Percentiles rank a stretch among this genome's conserved stretches.
Conservation (phyloP, 768 basidiomycete species). For the Termitomyces sp. region DNA sequence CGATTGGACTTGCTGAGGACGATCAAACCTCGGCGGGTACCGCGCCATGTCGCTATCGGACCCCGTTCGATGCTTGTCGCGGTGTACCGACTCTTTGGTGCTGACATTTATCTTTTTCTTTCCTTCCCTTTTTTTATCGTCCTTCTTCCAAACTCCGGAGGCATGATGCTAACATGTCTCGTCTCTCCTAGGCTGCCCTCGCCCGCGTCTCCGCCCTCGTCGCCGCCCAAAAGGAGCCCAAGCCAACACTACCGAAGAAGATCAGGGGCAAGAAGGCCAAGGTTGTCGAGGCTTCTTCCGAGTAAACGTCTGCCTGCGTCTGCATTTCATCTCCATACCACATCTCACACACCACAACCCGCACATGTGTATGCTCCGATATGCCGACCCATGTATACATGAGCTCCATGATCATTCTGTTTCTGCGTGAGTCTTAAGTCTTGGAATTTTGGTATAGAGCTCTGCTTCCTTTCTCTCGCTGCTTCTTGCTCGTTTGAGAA, state of each 20-base stretch:
- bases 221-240: constrained; percentile 68
- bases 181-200: constrained; percentile 53
- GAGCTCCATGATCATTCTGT: constrained; percentile 8
- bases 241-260: constrained; percentile 65
- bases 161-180: constrained; percentile 24
- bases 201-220: constrained; percentile 74
- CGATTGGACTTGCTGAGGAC: constrained; percentile 40
- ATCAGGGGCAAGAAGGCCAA: constrained; percentile 64
- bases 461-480: constrained; percentile 3
- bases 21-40: constrained; percentile 59
- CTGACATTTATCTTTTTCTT: constrained; percentile 40
- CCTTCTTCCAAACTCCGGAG: neutral
- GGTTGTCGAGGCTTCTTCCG: constrained; percentile 15
- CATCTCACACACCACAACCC: neutral
- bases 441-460: neutral
- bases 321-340: constrained; percentile 12
- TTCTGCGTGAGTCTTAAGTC: constrained; percentile 1
- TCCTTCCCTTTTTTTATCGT: constrained; percentile 14
- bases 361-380: constrained; percentile 16
- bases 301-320: constrained; percentile 9
- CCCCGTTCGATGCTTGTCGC: constrained; percentile 58
- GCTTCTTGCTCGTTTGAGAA: constrained; percentile 2
- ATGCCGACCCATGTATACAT: constrained; percentile 22
- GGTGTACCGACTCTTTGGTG: constrained; percentile 70
- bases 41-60: constrained; percentile 79